These are phyloP conservation scores for Eutrema salsugineum DNA, from an alignment of 441 rosid genomes.

Conservation along the genomic window DNA sequence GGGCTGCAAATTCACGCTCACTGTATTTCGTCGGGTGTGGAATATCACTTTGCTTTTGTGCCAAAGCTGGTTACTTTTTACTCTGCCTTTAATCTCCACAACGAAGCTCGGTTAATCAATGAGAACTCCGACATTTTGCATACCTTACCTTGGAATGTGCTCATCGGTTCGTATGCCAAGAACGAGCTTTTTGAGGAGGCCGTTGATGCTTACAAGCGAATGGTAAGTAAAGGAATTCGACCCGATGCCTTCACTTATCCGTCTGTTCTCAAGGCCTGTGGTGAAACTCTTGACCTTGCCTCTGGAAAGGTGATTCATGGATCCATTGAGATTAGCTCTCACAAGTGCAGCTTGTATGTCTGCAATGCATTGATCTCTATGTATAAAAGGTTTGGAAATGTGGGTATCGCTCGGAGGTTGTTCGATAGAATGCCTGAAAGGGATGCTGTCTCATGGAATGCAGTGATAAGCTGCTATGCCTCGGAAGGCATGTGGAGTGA, in stretches of 20 bases:
- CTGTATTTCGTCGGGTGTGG: conserved; percentile 46
- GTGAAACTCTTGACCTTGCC: conserved; percentile 46
- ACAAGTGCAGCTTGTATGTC: conserved; percentile 48
- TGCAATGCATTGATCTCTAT: conserved; percentile 74
- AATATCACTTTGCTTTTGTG: conserved; percentile 45
- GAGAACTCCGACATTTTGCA: conserved; percentile 39
- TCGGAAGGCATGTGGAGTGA: conserved; percentile 61
- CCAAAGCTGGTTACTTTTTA: conserved; percentile 64
- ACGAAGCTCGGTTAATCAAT: conserved; percentile 36
- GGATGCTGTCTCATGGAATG: conserved; percentile 78
- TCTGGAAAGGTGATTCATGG: conserved; percentile 61
- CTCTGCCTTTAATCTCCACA: conserved; percentile 39
- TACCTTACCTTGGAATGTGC: conserved; percentile 73
- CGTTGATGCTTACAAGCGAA: conserved; percentile 42
- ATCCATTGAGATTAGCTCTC: conserved; percentile 42
- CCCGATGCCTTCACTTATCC: conserved; percentile 82
- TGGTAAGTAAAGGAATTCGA: conserved; percentile 51
- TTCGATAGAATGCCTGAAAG: conserved; percentile 62
- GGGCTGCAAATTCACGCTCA: conserved; percentile 66
- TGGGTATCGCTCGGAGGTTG: conserved; percentile 43
- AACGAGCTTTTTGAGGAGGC: conserved; percentile 45
- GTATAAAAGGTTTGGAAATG: conserved; percentile 65
- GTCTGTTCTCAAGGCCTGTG: conserved; percentile 77
- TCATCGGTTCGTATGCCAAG: conserved; percentile 49
- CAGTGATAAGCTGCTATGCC: conserved; percentile 63